These are phyloP conservation scores for Saccharomycopsis schoenii DNA, from an alignment of 805 yeast genomes.

Conservation along the genomic window DNA sequence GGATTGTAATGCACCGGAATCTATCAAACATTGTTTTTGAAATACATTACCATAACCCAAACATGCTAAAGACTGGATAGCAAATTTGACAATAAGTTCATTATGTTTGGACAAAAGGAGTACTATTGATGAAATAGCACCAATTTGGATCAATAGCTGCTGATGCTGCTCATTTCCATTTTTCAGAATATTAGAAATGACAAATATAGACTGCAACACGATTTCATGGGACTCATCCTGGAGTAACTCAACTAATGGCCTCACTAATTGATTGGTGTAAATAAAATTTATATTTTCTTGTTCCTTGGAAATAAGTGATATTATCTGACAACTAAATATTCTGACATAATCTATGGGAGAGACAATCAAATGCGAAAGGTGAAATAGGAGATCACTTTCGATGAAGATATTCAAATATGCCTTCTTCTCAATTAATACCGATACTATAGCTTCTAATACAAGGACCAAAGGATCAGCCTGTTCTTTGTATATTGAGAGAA, in stretches of 20 bases:
- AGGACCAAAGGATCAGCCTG: constrained; percentile 12
- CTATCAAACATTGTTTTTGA: constrained; percentile 17
- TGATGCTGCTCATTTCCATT: constrained; percentile 16
- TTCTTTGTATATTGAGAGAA: constrained; percentile 5
- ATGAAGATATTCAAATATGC: constrained; percentile 9
- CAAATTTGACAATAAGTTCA: constrained; percentile 16
- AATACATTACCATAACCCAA: constrained; percentile 17
- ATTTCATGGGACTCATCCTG: constrained; percentile 18
- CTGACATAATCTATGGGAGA: constrained; percentile 12
- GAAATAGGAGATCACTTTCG: constrained; percentile 9
- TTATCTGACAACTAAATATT: constrained; percentile 16
- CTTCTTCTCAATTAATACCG: constrained; percentile 17
- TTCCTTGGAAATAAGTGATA: constrained; percentile 13
- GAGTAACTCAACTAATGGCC: constrained; percentile 16
- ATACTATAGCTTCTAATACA: constrained; percentile 14
- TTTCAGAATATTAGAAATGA: constrained; percentile 15
- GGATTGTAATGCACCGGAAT: constrained; percentile 5
- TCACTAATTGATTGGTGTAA: constrained; percentile 8
- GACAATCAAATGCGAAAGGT: constrained; percentile 7
- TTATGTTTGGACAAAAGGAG: constrained; percentile 13
- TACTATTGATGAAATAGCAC: constrained; percentile 11
- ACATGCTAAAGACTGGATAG: constrained; percentile 14
- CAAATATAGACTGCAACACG: constrained; percentile 18
- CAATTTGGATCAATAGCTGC: constrained; percentile 16
- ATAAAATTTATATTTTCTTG: constrained; percentile 14